Evolutionary conservation across 2,329 filamentous ascomycete species (phyloP).

Genomic region (Didymella glomerata): DNA sequence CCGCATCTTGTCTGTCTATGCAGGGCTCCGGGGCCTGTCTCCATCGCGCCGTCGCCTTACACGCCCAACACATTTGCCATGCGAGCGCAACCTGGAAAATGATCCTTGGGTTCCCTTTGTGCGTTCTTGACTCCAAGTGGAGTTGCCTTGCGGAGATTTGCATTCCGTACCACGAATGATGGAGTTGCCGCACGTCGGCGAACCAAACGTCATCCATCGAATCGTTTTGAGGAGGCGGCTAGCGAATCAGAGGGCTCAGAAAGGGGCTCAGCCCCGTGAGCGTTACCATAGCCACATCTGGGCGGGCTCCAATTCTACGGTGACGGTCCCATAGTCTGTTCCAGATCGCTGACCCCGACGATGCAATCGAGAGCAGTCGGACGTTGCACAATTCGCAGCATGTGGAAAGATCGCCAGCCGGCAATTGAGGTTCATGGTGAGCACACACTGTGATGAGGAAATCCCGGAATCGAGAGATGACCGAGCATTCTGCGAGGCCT

Average conservation of each 20-base stretch:
- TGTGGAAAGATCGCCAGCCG: not conserved
- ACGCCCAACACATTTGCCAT: not conserved
- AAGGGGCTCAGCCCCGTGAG: not conserved
- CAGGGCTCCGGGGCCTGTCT: conserved; percentile 6
- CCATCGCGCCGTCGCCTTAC: conserved; percentile 16
- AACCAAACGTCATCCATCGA: conserved; percentile 7
- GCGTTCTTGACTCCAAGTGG: conserved; percentile 8
- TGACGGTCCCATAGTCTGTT: not conserved
- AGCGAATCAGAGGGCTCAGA: conserved; percentile 11
- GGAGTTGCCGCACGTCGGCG: conserved; percentile 14
- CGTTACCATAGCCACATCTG: not conserved
- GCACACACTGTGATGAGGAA: not conserved
- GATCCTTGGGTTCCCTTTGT: not conserved
- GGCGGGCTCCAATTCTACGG: conserved; percentile 1
- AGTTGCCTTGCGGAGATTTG: conserved; percentile 8
- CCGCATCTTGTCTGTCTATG: conserved; percentile 21
- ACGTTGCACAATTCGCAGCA: conserved; percentile 4
- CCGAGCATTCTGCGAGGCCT: not conserved
- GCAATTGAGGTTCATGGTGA: not conserved
- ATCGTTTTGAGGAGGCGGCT: not conserved
- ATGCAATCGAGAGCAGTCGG: not conserved
- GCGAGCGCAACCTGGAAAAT: not conserved
- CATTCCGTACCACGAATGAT: conserved; percentile 15
- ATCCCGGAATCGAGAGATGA: not conserved
- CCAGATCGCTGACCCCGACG: conserved; percentile 1